These are phyloP conservation scores for Saturnispora silvae DNA, from an alignment of 805 yeast genomes.

Conservation along the genomic window DNA sequence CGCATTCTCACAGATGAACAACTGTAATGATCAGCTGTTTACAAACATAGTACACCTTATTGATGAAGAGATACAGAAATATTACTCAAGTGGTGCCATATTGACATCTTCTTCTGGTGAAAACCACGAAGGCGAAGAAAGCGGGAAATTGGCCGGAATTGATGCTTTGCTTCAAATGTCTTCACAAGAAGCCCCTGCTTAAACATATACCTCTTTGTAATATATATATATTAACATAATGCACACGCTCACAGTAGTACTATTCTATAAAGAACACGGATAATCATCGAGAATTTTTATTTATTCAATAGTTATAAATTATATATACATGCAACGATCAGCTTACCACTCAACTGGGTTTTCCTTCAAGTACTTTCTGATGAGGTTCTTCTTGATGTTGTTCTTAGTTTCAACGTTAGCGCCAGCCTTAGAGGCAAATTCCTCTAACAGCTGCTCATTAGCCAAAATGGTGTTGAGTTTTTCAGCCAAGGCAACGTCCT, in stretches of 20 bases:
- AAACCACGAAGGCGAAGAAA: not conserved
- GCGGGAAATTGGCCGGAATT: constrained; percentile 18
- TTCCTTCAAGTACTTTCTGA: constrained; percentile 44
- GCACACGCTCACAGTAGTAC: not conserved
- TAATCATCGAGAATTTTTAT: constrained; percentile 1
- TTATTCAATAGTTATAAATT: constrained; percentile 4
- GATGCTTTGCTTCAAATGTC: constrained; percentile 23
- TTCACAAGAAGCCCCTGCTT: constrained; percentile 12
- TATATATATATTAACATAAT: too few relatives aligned
- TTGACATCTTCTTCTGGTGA: too few relatives aligned
- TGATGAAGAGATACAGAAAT: constrained; percentile 20
- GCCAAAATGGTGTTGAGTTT: constrained; percentile 15
- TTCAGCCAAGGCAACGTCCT: constrained; percentile 15
- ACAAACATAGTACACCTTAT: constrained; percentile 17
- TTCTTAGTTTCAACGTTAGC: constrained; percentile 34
- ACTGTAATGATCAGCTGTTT: constrained; percentile 23
- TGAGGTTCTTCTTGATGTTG: constrained; percentile 57
- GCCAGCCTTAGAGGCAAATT: constrained; percentile 28
- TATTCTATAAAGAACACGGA: too few relatives aligned
- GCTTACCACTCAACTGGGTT: constrained; percentile 21
- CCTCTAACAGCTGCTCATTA: constrained; percentile 26
- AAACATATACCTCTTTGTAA: too few relatives aligned
- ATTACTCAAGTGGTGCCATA: constrained; percentile 17
- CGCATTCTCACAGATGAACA: constrained; percentile 22
- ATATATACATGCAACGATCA: constrained; percentile 19